Conservation (phyloP, 345 rosid species). For the Dovyalis caffra region DNA sequence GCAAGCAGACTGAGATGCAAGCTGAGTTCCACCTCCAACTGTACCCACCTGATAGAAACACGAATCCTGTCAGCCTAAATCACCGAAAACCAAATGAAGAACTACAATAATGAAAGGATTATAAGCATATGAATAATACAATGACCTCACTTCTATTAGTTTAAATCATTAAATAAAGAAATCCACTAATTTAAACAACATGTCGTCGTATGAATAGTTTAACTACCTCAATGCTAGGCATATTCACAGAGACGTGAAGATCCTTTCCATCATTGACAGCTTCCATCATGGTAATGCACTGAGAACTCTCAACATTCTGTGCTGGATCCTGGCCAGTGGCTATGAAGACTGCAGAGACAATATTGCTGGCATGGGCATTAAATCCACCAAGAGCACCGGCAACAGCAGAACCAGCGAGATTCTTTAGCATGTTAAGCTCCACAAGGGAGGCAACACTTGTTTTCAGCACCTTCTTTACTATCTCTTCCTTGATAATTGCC, state of each 20-base stretch:
- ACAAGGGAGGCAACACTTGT: constrained; percentile 68
- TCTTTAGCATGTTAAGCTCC: constrained; percentile 86
- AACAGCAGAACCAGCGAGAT: constrained; percentile 75
- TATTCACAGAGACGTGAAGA: constrained; percentile 74
- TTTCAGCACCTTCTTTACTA: constrained; percentile 70
- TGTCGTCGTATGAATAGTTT: neutral
- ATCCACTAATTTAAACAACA: neutral
- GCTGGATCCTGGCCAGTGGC: constrained; percentile 97
- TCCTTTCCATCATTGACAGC: constrained; percentile 76
- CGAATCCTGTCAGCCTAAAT: neutral
- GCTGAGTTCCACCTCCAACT: constrained; percentile 90
- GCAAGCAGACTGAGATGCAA: constrained; percentile 85
- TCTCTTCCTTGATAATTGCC: constrained; percentile 74
- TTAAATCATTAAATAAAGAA: neutral
- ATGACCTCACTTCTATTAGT: neutral
- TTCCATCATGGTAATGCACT: constrained; percentile 94
- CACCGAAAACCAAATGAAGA: neutral
- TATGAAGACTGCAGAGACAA: constrained; percentile 74
- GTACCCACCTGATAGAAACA: constrained; percentile 61
- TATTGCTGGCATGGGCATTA: constrained; percentile 87
- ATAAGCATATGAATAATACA: neutral
- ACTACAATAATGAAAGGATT: neutral
- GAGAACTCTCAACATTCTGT: constrained; percentile 85
- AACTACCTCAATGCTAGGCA: constrained; percentile 80
- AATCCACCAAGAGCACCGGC: constrained; percentile 91